These are phyloP conservation scores for Leccinum aurantiacum DNA, from an alignment of 768 basidiomycete genomes.

Conservation along the genomic window DNA sequence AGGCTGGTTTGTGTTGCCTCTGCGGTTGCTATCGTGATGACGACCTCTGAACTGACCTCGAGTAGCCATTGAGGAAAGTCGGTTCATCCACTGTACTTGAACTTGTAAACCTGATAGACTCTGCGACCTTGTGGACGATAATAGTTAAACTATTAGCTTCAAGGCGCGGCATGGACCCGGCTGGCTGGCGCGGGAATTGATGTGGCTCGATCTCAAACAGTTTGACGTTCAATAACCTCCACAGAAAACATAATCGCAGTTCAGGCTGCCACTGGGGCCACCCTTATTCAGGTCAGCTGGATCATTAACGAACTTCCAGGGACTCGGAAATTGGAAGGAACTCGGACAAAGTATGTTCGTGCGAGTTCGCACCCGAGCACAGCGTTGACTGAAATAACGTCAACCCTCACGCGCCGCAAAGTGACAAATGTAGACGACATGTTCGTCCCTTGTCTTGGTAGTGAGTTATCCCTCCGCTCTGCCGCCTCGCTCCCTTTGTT, in stretches of 20 bases:
- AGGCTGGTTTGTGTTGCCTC: constrained; percentile 4
- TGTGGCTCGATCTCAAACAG: constrained; percentile 1
- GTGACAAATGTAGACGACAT: constrained; percentile 3
- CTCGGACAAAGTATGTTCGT: background rate
- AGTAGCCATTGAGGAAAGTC: constrained; percentile 14
- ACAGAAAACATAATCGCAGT: background rate
- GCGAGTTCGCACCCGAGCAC: background rate
- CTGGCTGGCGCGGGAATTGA: background rate
- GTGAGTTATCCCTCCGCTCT: constrained; percentile 8
- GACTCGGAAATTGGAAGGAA: background rate
- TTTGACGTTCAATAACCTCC: background rate
- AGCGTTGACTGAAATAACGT: constrained; percentile 16
- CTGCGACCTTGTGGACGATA: background rate
- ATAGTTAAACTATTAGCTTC: background rate
- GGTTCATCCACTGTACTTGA: constrained; percentile 4
- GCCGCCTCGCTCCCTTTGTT: background rate
- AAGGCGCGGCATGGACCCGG: background rate
- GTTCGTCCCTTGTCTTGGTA: constrained; percentile 12
- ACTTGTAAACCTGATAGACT: background rate
- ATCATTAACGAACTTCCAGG: background rate
- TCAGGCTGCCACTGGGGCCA: background rate
- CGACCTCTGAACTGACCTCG: constrained; percentile 7
- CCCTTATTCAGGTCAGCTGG: background rate
- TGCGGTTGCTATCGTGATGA: background rate
- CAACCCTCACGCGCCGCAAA: constrained; percentile 7